Evolutionary conservation across 129 eudicot species (phyloP).

Genomic region (Helichrysum umbraculigerum): DNA sequence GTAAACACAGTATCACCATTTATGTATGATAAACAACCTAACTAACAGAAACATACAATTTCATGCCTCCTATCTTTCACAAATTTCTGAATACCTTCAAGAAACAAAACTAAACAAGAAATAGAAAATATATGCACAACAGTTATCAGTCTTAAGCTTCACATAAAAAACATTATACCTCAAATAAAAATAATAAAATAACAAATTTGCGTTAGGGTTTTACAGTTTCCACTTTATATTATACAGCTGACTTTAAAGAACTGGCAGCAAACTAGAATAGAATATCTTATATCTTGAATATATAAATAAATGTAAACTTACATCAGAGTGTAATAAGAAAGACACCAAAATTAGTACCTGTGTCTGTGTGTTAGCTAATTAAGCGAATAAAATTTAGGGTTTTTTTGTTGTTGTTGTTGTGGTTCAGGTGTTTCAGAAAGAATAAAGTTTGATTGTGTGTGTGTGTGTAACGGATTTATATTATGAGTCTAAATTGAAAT

Average conservation of each 20-base stretch:
- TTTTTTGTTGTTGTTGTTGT: background rate
- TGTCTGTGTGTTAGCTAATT: background rate
- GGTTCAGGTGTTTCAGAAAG: constrained; percentile 24
- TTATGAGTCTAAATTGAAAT: background rate
- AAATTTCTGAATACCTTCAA: background rate
- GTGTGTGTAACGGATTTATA: constrained; percentile 17
- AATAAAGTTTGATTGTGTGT: background rate
- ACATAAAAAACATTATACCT: background rate
- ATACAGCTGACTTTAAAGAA: constrained; percentile 1
- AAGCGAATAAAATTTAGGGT: constrained; percentile 29
- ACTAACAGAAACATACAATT: background rate
- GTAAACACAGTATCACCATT: too few relatives aligned
- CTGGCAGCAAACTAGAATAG: constrained; percentile 2
- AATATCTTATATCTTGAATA: background rate
- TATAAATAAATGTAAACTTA: background rate
- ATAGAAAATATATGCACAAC: background rate
- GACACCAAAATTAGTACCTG: constrained; percentile 20
- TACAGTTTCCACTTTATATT: constrained; percentile 7
- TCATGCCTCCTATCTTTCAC: background rate
- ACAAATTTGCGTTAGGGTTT: background rate
- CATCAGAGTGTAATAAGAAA: constrained; percentile 13
- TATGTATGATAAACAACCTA: too few relatives aligned
- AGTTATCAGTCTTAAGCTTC: constrained; percentile 19
- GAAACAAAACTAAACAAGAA: constrained; percentile 3
- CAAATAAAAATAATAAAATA: background rate